These are phyloP conservation scores for Nicotiana knightiana DNA, from an alignment of 257 asterid species.

Conservation along the genomic window DNA sequence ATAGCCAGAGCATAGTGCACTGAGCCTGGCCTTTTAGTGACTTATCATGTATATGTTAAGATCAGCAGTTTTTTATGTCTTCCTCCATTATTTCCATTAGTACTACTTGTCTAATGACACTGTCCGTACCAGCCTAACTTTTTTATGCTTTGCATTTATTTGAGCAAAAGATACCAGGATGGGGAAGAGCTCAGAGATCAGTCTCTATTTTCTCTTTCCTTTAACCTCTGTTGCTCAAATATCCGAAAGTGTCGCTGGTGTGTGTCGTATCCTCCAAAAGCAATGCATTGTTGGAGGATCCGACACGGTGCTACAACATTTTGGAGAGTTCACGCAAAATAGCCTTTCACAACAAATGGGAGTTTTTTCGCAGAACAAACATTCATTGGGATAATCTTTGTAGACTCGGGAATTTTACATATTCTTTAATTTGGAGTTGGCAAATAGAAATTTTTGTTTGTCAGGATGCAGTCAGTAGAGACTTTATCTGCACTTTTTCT, in stretches of 20 bases:
- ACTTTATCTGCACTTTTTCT: neutral
- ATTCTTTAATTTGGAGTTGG: neutral
- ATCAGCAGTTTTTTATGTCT: neutral
- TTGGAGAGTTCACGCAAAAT: too few relatives aligned
- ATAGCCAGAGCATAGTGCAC: neutral
- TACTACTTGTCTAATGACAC: neutral
- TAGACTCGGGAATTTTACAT: neutral
- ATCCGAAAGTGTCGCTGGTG: too few relatives aligned
- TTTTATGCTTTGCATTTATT: neutral
- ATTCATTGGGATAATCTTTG: neutral
- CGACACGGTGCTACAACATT: too few relatives aligned
- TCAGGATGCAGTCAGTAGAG: neutral
- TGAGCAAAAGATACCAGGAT: neutral
- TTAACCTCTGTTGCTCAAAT: neutral
- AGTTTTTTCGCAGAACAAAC: neutral
- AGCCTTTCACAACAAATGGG: neutral
- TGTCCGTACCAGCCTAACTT: neutral
- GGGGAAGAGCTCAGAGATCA: neutral
- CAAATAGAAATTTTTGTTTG: neutral
- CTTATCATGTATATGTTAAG: neutral
- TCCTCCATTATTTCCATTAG: neutral
- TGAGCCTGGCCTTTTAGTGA: neutral
- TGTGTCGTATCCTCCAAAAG: too few relatives aligned
- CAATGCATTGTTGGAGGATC: too few relatives aligned
- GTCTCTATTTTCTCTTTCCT: neutral